Evolutionary conservation across 805 yeast species (phyloP), one percentile per base, ranked within the genome.

Genomic region (Starmerella vaccinii): DNA sequence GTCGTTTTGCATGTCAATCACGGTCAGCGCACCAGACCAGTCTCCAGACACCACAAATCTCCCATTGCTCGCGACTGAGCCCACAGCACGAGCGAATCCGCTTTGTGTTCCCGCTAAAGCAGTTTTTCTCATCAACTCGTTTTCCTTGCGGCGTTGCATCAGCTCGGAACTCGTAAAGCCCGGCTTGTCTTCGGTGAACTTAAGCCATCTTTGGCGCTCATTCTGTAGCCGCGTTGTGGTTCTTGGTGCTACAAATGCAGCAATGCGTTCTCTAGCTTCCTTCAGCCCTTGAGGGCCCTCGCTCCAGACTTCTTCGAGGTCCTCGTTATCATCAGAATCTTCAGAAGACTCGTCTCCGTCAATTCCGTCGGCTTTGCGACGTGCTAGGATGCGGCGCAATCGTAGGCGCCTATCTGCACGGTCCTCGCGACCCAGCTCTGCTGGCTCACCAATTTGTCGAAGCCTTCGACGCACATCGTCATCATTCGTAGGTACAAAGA

Each of bases 11-110:
- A 29, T 16, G 8, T 47, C 46, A 8, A 57, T 18, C 15, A 85
- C 54, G 53, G 73, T 74, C 5, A 86, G 58, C 24, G 72, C 71
- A 3, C 97, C 97, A 54, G 81, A 77, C 97, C 97, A 90, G 33
- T 92, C 83, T 0, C 88, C 92, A 13, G 78, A 70, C 0, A 86
- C 82, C 2, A 84, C 47, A 1, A 59, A 39, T 4, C 68, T 63
- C 47, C 68, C 45, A 24, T 19, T 4, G 7, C 16, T 3, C 5
- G 45, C 45, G 9, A 41, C 9, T 10, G 45, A 41, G 15, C 45
- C 45, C 0, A 84, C 72, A 4, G 95, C 86, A 51, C 96, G 69
- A 3, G 74, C 70, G 19, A 84, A 79, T 1, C 81, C 76, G 18
- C 82, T 65, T 61, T 88, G 94, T 0, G 95, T 76, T 0, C 90